Percentiles rank a stretch among this genome's conserved stretches.
Conservation (phyloP, 768 basidiomycete genomes). For the Hypsizygus marmoreus region DNA sequence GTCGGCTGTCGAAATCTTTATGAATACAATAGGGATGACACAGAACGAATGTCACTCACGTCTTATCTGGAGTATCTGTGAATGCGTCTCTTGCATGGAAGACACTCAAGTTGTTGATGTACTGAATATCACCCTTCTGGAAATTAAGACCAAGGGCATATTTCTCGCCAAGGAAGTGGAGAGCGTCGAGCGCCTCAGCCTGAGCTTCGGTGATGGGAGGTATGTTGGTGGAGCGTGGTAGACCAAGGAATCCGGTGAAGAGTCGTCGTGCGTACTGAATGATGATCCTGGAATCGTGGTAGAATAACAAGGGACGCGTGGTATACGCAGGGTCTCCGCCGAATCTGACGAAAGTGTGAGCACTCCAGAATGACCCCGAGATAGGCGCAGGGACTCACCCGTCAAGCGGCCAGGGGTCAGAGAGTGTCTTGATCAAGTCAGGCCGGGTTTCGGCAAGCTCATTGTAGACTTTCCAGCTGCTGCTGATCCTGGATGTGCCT, state of each 20-base stretch:
- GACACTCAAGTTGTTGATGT: conserved; percentile 44
- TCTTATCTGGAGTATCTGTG: conserved; percentile 37
- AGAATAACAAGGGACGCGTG: conserved; percentile 39
- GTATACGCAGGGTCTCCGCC: conserved; percentile 35
- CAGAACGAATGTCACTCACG: conserved; percentile 27
- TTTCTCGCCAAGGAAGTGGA: conserved; percentile 44
- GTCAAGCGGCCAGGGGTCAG: conserved; percentile 44
- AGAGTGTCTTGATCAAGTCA: conserved; percentile 41
- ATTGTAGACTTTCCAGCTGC: conserved; percentile 44
- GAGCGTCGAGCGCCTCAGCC: conserved; percentile 44
- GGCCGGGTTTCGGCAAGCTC: conserved; percentile 46
- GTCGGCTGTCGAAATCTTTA: conserved; percentile 25
- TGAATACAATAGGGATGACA: background rate
- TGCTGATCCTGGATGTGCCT: conserved; percentile 46
- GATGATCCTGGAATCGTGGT: conserved; percentile 39
- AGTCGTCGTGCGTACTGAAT: conserved; percentile 48
- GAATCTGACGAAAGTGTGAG: conserved; percentile 26
- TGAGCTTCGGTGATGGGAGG: conserved; percentile 48
- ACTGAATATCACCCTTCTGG: conserved; percentile 49
- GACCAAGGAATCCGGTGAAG: conserved; percentile 36
- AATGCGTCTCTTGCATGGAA: conserved; percentile 46
- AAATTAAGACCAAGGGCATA: conserved; percentile 43
- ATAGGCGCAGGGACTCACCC: conserved; percentile 22
- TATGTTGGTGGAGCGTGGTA: conserved; percentile 26
- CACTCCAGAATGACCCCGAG: too few relatives aligned